Conservation (phyloP, 2,329 filamentous ascomycete species). For the Grosmannia huntii region DNA sequence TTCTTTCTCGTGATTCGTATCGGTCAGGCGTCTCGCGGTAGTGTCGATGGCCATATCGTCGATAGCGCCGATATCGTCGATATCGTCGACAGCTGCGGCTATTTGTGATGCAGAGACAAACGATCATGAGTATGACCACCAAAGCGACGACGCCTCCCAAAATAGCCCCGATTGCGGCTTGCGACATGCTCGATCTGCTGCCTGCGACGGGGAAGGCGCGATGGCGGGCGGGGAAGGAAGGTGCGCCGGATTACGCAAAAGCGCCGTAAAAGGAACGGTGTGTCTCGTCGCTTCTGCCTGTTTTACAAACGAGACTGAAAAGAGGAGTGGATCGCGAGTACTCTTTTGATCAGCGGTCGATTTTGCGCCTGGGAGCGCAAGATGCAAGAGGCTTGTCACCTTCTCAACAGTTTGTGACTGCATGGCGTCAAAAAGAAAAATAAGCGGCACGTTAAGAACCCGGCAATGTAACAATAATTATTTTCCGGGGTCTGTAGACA, state of each 20-base stretch:
- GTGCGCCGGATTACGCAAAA: neutral
- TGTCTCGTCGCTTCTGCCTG: neutral
- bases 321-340: neutral
- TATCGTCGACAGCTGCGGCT: neutral
- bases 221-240: neutral
- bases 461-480: neutral
- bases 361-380: neutral
- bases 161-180: slow-evolving; percentile 27
- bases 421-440: neutral
- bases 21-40: neutral
- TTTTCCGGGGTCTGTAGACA: neutral
- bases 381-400: neutral
- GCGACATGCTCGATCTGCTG: slow-evolving; percentile 1
- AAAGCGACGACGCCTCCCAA: slow-evolving; percentile 25
- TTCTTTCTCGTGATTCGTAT: neutral
- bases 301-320: too few relatives aligned
- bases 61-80: neutral
- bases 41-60: neutral
- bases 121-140: slow-evolving; percentile 21
- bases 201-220: neutral
- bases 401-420: neutral
- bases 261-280: neutral
- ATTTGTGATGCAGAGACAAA: slow-evolving; percentile 19
- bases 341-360: neutral
- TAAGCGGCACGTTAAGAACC: neutral